Evolutionary conservation across 768 basidiomycete species (phyloP).

Genomic region (Imleria badia): DNA sequence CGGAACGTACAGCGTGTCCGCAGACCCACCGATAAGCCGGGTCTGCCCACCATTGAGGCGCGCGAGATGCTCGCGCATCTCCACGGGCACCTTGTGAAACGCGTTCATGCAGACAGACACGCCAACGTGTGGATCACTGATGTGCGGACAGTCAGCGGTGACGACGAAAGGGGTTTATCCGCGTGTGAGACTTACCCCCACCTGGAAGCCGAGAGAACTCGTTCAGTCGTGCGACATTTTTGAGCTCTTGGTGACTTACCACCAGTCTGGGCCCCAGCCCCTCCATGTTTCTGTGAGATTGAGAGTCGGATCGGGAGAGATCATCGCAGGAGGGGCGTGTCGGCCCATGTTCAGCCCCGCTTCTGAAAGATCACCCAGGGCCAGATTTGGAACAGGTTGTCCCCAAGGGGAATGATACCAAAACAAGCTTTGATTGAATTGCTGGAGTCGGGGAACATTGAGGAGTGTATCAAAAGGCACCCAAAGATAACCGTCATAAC

Average conservation of each 20-base stretch:
- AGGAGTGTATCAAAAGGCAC: constrained; percentile 51
- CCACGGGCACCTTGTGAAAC: constrained; percentile 34
- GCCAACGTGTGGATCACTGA: constrained; percentile 45
- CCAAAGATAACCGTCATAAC: constrained; percentile 54
- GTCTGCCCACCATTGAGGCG: constrained; percentile 32
- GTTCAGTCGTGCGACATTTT: constrained; percentile 9
- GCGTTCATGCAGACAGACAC: constrained; percentile 44
- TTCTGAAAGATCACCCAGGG: constrained; percentile 19
- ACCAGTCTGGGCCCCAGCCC: constrained; percentile 44
- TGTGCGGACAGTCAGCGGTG: not conserved
- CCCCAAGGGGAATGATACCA: constrained; percentile 54
- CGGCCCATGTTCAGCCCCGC: constrained; percentile 18
- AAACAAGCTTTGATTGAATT: constrained; percentile 44
- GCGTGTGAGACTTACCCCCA: constrained; percentile 37
- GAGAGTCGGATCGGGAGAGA: constrained; percentile 41
- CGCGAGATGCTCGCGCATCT: constrained; percentile 40
- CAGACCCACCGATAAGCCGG: constrained; percentile 47
- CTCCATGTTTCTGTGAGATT: constrained; percentile 41
- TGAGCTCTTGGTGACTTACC: constrained; percentile 29
- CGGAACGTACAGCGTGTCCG: constrained; percentile 50
- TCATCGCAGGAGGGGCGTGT: constrained; percentile 40
- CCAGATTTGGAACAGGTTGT: constrained; percentile 41
- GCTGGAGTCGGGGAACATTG: constrained; percentile 47
- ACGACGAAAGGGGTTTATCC: not conserved
- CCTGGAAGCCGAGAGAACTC: constrained; percentile 24